These are phyloP conservation scores for Fonsecaea monophora DNA, from an alignment of 2,329 filamentous ascomycete species.

Conservation along the genomic window DNA sequence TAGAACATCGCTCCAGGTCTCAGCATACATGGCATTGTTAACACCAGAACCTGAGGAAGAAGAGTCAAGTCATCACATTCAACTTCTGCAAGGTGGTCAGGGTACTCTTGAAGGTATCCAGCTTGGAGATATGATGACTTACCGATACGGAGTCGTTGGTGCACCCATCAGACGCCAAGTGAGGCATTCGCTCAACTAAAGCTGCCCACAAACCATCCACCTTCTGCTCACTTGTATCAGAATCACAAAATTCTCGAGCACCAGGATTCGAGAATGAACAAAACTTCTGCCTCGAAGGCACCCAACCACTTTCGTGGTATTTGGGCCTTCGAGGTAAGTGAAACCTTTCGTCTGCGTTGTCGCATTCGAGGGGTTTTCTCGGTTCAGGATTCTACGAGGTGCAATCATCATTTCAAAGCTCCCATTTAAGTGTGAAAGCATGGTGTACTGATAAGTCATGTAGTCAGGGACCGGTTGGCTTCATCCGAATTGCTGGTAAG, in stretches of 20 bases:
- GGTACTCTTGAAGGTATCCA: not conserved
- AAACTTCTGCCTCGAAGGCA: not conserved
- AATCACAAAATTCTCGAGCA: not conserved
- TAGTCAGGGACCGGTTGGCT: not conserved
- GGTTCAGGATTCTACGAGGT: not conserved
- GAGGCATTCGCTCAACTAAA: not conserved
- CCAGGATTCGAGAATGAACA: not conserved
- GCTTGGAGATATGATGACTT: not conserved
- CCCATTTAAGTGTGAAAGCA: constrained; percentile 4
- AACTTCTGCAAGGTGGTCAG: not conserved
- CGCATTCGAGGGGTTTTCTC: not conserved
- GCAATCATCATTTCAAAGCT: constrained; percentile 3
- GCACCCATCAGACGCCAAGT: not conserved
- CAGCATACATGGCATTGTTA: not conserved
- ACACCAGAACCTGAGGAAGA: not conserved
- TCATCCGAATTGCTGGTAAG: not conserved
- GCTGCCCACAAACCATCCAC: not conserved
- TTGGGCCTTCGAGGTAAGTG: not conserved
- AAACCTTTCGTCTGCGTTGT: not conserved
- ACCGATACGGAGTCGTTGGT: not conserved
- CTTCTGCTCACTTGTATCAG: too few species aligned
- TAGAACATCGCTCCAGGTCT: not conserved
- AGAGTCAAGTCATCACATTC: not conserved
- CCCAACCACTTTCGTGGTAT: not conserved
- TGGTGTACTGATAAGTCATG: not conserved